Evolutionary conservation across 768 basidiomycete genomes (phyloP).

Genomic region (Hygrophoropsis aurantiaca): DNA sequence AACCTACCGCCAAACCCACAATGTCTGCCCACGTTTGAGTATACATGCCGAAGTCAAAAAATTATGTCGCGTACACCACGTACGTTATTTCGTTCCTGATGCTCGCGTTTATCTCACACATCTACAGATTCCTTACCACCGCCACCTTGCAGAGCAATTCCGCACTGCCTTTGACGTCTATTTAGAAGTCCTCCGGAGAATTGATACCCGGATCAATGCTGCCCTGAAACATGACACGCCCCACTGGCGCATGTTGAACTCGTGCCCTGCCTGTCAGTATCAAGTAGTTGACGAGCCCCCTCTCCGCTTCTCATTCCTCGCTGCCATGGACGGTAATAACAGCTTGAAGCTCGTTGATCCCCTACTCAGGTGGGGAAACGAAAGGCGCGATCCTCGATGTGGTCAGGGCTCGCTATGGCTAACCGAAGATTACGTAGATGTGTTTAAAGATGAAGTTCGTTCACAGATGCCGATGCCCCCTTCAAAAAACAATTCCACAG

Average conservation of each 20-base stretch:
- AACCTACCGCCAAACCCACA: slow-evolving; percentile 2
- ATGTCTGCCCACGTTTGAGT: slow-evolving; percentile 2
- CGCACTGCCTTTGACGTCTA: slow-evolving; percentile 9
- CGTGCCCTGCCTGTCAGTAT: slow-evolving; percentile 11
- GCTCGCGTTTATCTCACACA: neutral
- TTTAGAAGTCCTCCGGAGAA: slow-evolving; percentile 6
- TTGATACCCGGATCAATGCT: slow-evolving; percentile 3
- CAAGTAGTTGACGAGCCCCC: neutral
- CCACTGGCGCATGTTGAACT: slow-evolving; percentile 4
- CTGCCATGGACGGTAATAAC: slow-evolving; percentile 1
- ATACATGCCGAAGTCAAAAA: slow-evolving; percentile 7
- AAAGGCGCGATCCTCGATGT: neutral
- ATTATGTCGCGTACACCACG: slow-evolving; percentile 6
- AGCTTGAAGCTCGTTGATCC: neutral
- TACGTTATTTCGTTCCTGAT: neutral
- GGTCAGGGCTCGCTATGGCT: neutral
- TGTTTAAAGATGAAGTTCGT: neutral
- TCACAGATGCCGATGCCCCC: too few relatives aligned
- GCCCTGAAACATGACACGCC: slow-evolving; percentile 6
- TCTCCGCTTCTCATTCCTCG: neutral
- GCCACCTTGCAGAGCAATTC: neutral
- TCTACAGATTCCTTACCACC: neutral
- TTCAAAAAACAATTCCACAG: neutral
- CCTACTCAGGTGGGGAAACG: neutral
- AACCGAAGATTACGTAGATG: neutral